Evolutionary conservation across 1,139 yeast species (phyloP).

Genomic region (Taphrina confusa): DNA sequence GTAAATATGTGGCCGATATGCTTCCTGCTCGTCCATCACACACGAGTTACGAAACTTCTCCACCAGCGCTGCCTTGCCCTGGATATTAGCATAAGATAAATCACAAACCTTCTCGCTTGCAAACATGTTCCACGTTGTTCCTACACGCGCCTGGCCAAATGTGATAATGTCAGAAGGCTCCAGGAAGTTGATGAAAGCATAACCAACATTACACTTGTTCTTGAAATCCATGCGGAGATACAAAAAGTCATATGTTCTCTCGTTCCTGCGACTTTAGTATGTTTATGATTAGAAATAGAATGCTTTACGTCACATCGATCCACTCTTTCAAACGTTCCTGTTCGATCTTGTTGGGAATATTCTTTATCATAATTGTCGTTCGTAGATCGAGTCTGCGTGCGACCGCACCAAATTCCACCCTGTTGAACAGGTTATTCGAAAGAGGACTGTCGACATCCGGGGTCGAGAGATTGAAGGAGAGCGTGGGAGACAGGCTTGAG

Average conservation of each 20-base stretch:
- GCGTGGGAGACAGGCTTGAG: background rate
- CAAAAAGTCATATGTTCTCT: slow-evolving; percentile 57
- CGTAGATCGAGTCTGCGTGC: slow-evolving; percentile 51
- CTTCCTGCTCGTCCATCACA: slow-evolving; percentile 53
- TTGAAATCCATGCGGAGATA: slow-evolving; percentile 56
- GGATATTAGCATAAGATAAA: slow-evolving; percentile 55
- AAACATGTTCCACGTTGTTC: slow-evolving; percentile 53
- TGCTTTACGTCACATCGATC: slow-evolving; percentile 49
- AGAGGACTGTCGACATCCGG: background rate
- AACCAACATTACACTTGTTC: slow-evolving; percentile 52
- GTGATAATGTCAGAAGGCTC: slow-evolving; percentile 51
- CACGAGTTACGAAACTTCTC: slow-evolving; percentile 55
- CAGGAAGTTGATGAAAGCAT: slow-evolving; percentile 56
- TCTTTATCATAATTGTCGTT: slow-evolving; percentile 55
- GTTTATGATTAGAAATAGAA: background rate
- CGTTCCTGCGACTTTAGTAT: slow-evolving; percentile 42
- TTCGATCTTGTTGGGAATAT: slow-evolving; percentile 53
- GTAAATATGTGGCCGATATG: slow-evolving; percentile 52
- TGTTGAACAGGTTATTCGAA: slow-evolving; percentile 42
- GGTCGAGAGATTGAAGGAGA: background rate
- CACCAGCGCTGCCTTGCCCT: slow-evolving; percentile 52
- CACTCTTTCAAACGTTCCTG: slow-evolving; percentile 52
- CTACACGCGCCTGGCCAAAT: slow-evolving; percentile 52
- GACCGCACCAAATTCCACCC: slow-evolving; percentile 48
- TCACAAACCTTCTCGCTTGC: slow-evolving; percentile 56